Conservation (phyloP, 371 early-diverging fungal genomes). For the Mortierella sp. region DNA sequence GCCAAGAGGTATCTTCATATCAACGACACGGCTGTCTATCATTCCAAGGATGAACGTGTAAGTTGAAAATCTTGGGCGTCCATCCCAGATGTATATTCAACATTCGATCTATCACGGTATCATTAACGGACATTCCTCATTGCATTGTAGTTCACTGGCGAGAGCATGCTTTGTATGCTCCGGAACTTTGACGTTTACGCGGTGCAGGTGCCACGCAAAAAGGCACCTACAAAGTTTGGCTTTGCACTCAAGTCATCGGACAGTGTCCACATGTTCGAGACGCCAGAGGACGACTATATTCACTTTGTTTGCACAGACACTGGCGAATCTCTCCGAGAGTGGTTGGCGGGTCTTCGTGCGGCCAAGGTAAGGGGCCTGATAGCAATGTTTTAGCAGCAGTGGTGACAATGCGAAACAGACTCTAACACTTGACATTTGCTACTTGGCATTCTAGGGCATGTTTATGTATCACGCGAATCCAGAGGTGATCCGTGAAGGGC, state of each 20-base stretch:
- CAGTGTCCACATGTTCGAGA: slow-evolving; percentile 79
- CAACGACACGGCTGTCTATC: slow-evolving; percentile 72
- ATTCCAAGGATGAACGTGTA: slow-evolving; percentile 78
- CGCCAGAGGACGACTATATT: slow-evolving; percentile 83
- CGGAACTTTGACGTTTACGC: slow-evolving; percentile 86
- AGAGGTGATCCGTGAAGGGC: slow-evolving; percentile 47
- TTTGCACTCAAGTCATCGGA: slow-evolving; percentile 89
- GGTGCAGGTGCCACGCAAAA: slow-evolving; percentile 64
- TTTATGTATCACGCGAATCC: slow-evolving; percentile 51
- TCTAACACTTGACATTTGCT: background rate
- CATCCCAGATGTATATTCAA: background rate
- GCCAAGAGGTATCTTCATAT: slow-evolving; percentile 75
- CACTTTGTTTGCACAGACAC: slow-evolving; percentile 82
- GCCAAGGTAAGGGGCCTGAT: slow-evolving; percentile 69
- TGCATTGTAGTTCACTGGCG: slow-evolving; percentile 55
- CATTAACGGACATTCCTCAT: background rate
- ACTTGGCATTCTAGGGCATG: slow-evolving; percentile 30
- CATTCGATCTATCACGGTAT: background rate
- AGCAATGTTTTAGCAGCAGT: background rate
- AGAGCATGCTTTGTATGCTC: slow-evolving; percentile 74
- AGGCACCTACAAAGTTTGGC: slow-evolving; percentile 81
- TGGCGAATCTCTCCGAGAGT: slow-evolving; percentile 79
- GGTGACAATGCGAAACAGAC: background rate
- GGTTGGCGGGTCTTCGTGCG: slow-evolving; percentile 84
- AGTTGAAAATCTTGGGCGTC: background rate